phyloP scores from a whole-genome alignment of 768 basidiomycete genomes.

The Trametes elegans region DNA sequence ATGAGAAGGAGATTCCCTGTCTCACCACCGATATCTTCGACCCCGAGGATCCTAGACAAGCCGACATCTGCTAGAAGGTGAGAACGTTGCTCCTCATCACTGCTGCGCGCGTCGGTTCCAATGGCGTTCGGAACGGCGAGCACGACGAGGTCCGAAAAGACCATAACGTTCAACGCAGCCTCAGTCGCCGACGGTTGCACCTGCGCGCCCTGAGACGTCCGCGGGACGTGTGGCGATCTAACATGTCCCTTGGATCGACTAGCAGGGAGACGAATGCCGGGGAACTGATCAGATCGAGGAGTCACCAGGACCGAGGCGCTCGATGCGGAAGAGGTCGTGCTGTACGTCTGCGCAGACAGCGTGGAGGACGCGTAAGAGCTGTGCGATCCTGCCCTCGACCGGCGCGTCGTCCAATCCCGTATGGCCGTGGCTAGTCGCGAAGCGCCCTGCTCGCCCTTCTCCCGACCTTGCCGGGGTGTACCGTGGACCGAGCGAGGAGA shows the following conservation, averaged over 20 bases:
- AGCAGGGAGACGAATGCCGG: not conserved
- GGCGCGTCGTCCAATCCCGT: constrained; percentile 40
- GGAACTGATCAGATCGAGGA: constrained; percentile 12
- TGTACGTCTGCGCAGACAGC: constrained; percentile 10
- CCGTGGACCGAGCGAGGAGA: not conserved
- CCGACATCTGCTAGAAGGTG: constrained; percentile 46
- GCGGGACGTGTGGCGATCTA: constrained; percentile 10
- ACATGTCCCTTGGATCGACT: not conserved
- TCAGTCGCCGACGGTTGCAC: too few relatives aligned
- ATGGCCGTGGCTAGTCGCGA: constrained; percentile 33
- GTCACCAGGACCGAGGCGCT: constrained; percentile 7
- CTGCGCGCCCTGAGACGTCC: not conserved
- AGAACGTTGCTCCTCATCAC: constrained; percentile 37
- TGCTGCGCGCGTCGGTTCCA: constrained; percentile 5
- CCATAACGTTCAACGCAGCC: constrained; percentile 42
- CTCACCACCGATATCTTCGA: constrained; percentile 37
- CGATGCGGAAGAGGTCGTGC: constrained; percentile 10
- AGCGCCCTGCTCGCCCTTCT: not conserved
- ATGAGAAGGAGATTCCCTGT: too few relatives aligned
- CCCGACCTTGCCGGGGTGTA: not conserved
- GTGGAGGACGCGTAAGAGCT: constrained; percentile 15
- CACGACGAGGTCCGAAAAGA: constrained; percentile 73
- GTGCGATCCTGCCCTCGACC: constrained; percentile 37
- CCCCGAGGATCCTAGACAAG: constrained; percentile 46
- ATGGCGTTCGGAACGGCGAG: constrained; percentile 41